These are phyloP conservation scores for Starmerella tilneyi DNA, from an alignment of 805 yeast species.

Conservation along the genomic window DNA sequence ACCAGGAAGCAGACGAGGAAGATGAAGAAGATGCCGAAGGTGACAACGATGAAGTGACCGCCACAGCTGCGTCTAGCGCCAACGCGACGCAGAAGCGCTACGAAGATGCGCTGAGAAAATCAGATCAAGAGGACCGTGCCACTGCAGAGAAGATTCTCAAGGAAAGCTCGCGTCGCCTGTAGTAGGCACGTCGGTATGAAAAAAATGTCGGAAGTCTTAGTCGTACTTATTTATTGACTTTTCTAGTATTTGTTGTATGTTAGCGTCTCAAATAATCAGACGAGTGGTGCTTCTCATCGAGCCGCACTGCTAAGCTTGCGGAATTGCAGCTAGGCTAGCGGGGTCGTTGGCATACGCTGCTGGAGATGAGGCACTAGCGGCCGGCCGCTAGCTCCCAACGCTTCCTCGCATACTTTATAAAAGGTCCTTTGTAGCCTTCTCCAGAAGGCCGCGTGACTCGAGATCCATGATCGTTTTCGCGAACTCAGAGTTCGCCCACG, in stretches of 20 bases:
- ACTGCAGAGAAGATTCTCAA: conserved; percentile 22
- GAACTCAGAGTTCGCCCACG: conserved; percentile 89
- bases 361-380: neutral
- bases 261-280: no score
- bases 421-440: conserved; percentile 17
- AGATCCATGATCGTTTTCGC: conserved; percentile 75
- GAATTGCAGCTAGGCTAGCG: no score
- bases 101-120: conserved; percentile 30
- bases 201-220: neutral
- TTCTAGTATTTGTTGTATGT: neutral
- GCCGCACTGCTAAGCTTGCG: no score
- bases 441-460: conserved; percentile 39
- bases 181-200: neutral
- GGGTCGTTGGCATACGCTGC: no score
- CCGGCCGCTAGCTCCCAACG: neutral
- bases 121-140: conserved; percentile 16
- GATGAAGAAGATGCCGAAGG: conserved; percentile 20
- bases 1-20: conserved; percentile 38
- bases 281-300: no score
- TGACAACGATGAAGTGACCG: no score
- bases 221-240: neutral
- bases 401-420: neutral
- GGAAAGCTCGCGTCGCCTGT: neutral
- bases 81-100: conserved; percentile 12
- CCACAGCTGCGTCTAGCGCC: no score